Base-by-base conservation (phyloP, 1,139 yeast species). In the Lodderomyces theae region DNA sequence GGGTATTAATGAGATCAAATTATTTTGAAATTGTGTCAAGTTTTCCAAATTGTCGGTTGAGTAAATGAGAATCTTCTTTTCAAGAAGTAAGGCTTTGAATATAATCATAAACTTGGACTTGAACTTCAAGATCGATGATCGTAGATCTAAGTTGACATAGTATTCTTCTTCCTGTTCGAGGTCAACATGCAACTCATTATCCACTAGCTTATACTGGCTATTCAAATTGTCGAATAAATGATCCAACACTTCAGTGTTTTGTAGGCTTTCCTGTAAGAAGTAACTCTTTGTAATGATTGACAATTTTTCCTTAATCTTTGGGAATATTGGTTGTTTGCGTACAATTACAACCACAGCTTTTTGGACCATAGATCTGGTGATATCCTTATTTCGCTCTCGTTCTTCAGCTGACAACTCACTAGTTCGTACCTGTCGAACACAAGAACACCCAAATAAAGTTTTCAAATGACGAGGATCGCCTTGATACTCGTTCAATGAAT, bases 401-500 rank as follows among this genome's bases (percentile, higher is more conserved):
- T 71, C 76, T 40, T 62, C 66, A 28, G 51, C 57, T 1, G 67
- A 56, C 42, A 92, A 66, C 28, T 82, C 84, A 26, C 77, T 74
- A 2, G 86, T 71, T 42, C 78, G 74, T 34, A 89, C 76, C 60
- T 92, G 97, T 36, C 96, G 73, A 21, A 90, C 89, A 62, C 98
- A 92, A 0, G 96, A 85, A 49, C 96, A 86, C 1, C 96, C 98
- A 69, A 92, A 92, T 13, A 89, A 63, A 0, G 98, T 92, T 17
- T 82, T 78, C 30, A 80, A 68, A 45, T 74, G 58, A 41, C 73
- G 65, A 6, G 80, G 77, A 38, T 72, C 73, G 5, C 69, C 68
- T 38, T 56, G 62, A 48, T 61, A 76, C 24, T 63, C 61, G 17
- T 74, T 71, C 28, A 78, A 64, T 42, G 72, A 78, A 9, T 66